phyloP scores from a whole-genome alignment of 73 alveolate genomes.

The Paramecium sexaurelia region DNA sequence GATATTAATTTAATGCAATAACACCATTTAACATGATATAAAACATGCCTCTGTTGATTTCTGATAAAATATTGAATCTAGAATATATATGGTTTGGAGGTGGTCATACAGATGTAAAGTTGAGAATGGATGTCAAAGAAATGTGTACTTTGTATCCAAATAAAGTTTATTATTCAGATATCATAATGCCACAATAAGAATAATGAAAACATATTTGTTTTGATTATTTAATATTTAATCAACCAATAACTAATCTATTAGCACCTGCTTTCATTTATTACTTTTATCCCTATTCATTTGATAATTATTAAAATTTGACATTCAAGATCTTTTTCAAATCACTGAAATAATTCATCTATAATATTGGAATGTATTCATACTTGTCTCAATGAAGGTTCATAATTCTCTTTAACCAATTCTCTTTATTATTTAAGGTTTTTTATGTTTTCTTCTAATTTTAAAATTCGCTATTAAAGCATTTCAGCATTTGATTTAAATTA shows the following conservation, averaged over 20 bases:
- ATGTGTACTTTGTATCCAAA: slow-evolving; percentile 7
- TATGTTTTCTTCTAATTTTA: background rate
- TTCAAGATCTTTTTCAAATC: slow-evolving; percentile 38
- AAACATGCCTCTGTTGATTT: slow-evolving; percentile 47
- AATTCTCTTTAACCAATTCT: slow-evolving; percentile 61
- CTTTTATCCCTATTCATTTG: background rate
- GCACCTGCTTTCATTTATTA: slow-evolving; percentile 17
- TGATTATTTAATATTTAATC: background rate
- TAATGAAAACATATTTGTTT: background rate
- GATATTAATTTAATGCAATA: slow-evolving; percentile 57
- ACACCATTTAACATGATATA: slow-evolving; percentile 44
- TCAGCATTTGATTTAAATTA: slow-evolving; percentile 4
- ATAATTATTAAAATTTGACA: background rate
- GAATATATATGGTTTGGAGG: slow-evolving; percentile 67
- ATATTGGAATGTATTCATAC: background rate
- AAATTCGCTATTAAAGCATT: slow-evolving; percentile 9
- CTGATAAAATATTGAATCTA: slow-evolving; percentile 24
- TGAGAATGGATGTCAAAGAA: slow-evolving; percentile 37
- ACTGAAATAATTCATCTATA: slow-evolving; percentile 28
- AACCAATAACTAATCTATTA: slow-evolving; percentile 54
- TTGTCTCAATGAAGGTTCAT: slow-evolving; percentile 68
- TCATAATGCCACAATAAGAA: background rate
- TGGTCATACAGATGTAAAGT: slow-evolving; percentile 56
- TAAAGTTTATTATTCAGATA: background rate
- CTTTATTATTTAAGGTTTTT: slow-evolving; percentile 37